Evolutionary conservation across 257 asterid species (phyloP), one percentile per base, ranked within the genome.

Genomic region (Cynanchum wilfordii): DNA sequence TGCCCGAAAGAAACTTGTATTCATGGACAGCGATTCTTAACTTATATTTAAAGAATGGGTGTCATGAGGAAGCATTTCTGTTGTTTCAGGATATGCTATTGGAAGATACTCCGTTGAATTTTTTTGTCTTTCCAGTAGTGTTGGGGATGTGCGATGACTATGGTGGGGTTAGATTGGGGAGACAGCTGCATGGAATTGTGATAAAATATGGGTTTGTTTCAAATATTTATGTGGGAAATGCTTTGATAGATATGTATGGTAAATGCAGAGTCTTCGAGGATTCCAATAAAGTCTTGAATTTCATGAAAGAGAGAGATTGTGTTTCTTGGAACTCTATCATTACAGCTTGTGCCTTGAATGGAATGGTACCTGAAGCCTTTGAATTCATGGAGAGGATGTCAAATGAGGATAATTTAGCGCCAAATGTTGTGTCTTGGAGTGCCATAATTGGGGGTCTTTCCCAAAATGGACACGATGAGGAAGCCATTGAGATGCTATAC

Each of bases 301-400:
- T 45, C 7, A 83, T 86, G 91, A 0, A 19, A 25, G 75, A 59
- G 19, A 83, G 86, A 72, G 97, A 89, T 75, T 76, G 85, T 33
- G 86, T 87, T 79, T 89, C 97, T 68, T 93, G 97, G 96, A 93
- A 90, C 76, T 86, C 91, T 0, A 78, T 90, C 75, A 77, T 90
- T 36, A 81, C 92, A 1, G 96, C 96, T 63, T 93, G 87, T 73
- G 82, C 88, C 57, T 77, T 54, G 68, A 89, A 89, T 49, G 93
- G 95, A 52, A 79, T 50, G 82, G 83, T 83, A 57, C 69, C 68
- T 25, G 88, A 90, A 40, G 96, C 89, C 3, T 56, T 84, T 73
- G 77, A 78, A 38, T 75, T 83, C 78, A 57, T 89, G 71, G 83
- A 83, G 70, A 71, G 50, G 10, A 90, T 93, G 95, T 77, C 79